Evolutionary conservation across 1,139 yeast genomes (phyloP).

Genomic region (Taphrina communis): DNA sequence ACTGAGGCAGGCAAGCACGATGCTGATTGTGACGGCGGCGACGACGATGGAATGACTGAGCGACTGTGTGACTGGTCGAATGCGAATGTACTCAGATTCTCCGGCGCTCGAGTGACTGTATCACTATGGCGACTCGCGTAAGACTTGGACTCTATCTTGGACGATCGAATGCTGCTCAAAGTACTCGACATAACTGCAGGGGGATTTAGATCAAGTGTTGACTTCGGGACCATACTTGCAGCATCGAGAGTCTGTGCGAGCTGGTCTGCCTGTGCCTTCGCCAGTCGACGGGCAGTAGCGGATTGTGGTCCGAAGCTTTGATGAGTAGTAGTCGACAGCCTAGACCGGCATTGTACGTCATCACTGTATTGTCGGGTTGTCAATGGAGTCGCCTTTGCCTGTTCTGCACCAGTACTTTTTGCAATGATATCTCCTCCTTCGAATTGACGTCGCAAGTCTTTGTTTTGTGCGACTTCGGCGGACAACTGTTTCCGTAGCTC

Average conservation of each 20-base stretch:
- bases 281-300: constrained; percentile 21
- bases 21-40: neutral
- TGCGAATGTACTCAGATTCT: neutral
- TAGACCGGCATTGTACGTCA: neutral
- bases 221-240: neutral
- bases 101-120: neutral
- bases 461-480: neutral
- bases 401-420: neutral
- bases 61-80: neutral
- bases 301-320: constrained; percentile 7
- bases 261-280: constrained; percentile 12
- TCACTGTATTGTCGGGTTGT: neutral
- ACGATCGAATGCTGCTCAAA: neutral
- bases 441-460: constrained; percentile 9
- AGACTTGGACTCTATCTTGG: neutral
- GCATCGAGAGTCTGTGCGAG: neutral
- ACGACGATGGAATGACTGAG: neutral
- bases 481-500: constrained; percentile 1
- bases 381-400: neutral
- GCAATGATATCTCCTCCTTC: neutral
- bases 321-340: neutral
- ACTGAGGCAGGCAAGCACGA: neutral
- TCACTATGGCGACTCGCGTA: neutral
- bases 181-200: neutral
- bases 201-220: neutral